phyloP scores from a whole-genome alignment of 2,329 filamentous ascomycete species.

The Calonectria henricotiae region DNA sequence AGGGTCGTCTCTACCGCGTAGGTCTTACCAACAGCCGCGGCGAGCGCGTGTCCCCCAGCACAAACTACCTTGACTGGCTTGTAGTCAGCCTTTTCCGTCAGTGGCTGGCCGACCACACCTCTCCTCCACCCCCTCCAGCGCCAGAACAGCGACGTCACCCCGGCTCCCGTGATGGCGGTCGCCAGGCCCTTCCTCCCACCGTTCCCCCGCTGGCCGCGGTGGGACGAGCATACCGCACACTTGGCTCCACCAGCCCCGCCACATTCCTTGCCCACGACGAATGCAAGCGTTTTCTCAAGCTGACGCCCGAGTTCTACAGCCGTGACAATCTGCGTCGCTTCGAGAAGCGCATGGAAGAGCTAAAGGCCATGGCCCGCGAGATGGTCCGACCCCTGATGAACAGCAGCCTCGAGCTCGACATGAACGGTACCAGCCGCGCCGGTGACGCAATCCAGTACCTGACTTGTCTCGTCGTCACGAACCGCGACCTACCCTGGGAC shows the following conservation, averaged over 20 bases:
- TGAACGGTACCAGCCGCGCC: slow-evolving; percentile 63
- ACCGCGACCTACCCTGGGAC: slow-evolving; percentile 69
- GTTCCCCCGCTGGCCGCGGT: slow-evolving; percentile 70
- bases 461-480: slow-evolving; percentile 67
- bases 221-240: slow-evolving; percentile 83
- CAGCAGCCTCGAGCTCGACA: slow-evolving; percentile 86
- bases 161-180: slow-evolving; percentile 52
- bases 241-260: slow-evolving; percentile 75
- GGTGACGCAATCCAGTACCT: slow-evolving; percentile 66
- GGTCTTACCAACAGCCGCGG: slow-evolving; percentile 84
- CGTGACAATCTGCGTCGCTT: slow-evolving; percentile 90
- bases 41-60: slow-evolving; percentile 85
- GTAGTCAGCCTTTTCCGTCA: slow-evolving; percentile 90
- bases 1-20: slow-evolving; percentile 86
- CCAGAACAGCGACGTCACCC: slow-evolving; percentile 52
- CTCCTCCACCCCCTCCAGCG: slow-evolving; percentile 67
- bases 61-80: slow-evolving; percentile 91
- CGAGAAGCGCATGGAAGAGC: slow-evolving; percentile 89
- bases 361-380: slow-evolving; percentile 88
- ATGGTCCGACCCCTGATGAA: slow-evolving; percentile 89
- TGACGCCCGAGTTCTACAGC: slow-evolving; percentile 86
- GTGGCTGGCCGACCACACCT: slow-evolving; percentile 93
- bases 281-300: slow-evolving; percentile 90
- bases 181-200: slow-evolving; percentile 58
- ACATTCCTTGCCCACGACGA: slow-evolving; percentile 88